phyloP scores from a whole-genome alignment of 2,329 filamentous ascomycete genomes.

The Ilyonectria mors-panacis region DNA sequence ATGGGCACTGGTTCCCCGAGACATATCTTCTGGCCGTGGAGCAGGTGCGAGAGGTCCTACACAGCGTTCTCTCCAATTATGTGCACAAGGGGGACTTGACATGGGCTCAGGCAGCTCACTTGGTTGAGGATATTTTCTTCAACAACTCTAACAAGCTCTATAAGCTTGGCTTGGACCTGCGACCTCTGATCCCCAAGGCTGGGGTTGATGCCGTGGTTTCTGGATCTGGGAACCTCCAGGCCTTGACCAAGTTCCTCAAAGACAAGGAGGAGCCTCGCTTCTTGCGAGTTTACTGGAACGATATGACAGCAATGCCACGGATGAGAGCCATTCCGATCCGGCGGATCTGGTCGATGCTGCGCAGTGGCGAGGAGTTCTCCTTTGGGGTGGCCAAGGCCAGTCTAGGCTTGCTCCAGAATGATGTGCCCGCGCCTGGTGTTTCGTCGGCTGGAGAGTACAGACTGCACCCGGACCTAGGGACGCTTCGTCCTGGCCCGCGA shows the following conservation, averaged over 20 bases:
- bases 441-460: slow-evolving; percentile 76
- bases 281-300: slow-evolving; percentile 82
- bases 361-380: slow-evolving; percentile 59
- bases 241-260: slow-evolving; percentile 56
- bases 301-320: slow-evolving; percentile 80
- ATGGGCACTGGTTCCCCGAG: slow-evolving; percentile 85
- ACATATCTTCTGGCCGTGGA: slow-evolving; percentile 81
- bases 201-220: slow-evolving; percentile 18
- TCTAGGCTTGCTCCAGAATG: slow-evolving; percentile 78
- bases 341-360: slow-evolving; percentile 65
- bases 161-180: slow-evolving; percentile 67
- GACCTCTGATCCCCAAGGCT: slow-evolving; percentile 36
- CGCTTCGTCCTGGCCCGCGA: slow-evolving; percentile 71
- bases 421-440: slow-evolving; percentile 68
- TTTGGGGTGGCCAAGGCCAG: slow-evolving; percentile 76
- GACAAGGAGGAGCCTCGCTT: slow-evolving; percentile 71
- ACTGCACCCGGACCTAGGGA: slow-evolving; percentile 76
- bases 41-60: slow-evolving; percentile 80
- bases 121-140: slow-evolving; percentile 80
- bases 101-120: slow-evolving; percentile 71
- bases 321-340: slow-evolving; percentile 77
- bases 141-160: slow-evolving; percentile 85
- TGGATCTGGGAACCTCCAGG: slow-evolving; percentile 24
- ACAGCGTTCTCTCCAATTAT: slow-evolving; percentile 77
- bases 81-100: slow-evolving; percentile 75